A percentile compares a stretch with the other conserved stretches of the same genome.
These are phyloP conservation scores for Onygenales sp. DNA, from an alignment of 2,329 filamentous ascomycete genomes.

Conservation along the genomic window DNA sequence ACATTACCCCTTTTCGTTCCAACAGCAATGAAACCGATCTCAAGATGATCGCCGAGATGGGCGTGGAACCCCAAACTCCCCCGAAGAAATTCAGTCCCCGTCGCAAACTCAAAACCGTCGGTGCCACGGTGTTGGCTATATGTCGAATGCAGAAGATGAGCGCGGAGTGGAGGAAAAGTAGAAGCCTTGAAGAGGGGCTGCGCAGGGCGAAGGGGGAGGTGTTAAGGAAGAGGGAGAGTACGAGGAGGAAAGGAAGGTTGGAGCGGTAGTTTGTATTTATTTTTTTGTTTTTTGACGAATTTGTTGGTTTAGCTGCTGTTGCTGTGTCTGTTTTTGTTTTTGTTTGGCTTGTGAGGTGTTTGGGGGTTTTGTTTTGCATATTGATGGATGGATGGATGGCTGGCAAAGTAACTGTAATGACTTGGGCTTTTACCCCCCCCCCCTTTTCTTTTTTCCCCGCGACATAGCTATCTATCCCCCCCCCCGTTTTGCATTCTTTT, in stretches of 20 bases:
- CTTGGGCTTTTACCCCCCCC: too few relatives aligned
- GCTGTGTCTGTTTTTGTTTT: background rate
- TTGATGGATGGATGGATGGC: too few relatives aligned
- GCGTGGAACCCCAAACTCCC: slow-evolving; percentile 43
- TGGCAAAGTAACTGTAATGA: too few relatives aligned
- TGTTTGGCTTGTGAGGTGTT: background rate
- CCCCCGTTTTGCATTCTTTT: background rate
- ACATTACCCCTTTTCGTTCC: background rate
- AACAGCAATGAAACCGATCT: slow-evolving; percentile 85
- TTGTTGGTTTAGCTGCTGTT: background rate
- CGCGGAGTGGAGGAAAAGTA: slow-evolving; percentile 35
- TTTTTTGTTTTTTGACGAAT: slow-evolving; percentile 14
- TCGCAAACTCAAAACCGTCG: slow-evolving; percentile 33
- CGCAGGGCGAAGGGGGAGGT: slow-evolving; percentile 33
- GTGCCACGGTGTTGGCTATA: slow-evolving; percentile 34
- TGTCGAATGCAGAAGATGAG: slow-evolving; percentile 38
- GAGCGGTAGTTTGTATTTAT: slow-evolving; percentile 10
- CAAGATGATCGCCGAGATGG: slow-evolving; percentile 74
- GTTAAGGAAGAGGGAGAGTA: slow-evolving; percentile 27
- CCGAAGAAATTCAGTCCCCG: slow-evolving; percentile 22
- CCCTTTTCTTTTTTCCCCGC: background rate
- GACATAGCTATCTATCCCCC: background rate
- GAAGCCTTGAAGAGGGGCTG: slow-evolving; percentile 34
- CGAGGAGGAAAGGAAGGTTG: slow-evolving; percentile 6
- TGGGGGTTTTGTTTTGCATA: background rate